A percentile compares a stretch with the other conserved stretches of the same genome.
These are phyloP conservation scores for Giardia duodenalis DNA, from an alignment of 208 protist genomes.

Conservation along the genomic window DNA sequence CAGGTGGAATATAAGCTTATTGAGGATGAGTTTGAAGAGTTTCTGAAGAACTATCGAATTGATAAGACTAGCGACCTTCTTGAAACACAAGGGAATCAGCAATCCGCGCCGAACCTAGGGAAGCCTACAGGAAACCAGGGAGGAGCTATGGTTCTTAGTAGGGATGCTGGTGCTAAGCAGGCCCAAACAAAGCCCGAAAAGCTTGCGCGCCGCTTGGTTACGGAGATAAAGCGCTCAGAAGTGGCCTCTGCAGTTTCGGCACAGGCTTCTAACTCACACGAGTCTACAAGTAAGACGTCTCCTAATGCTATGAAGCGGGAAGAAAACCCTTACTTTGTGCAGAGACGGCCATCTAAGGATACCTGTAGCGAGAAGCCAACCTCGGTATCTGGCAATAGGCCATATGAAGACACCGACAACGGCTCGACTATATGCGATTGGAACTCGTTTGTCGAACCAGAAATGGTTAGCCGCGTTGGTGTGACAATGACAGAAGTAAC, in stretches of 20 bases:
- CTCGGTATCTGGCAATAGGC: background rate
- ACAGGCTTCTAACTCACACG: too few species aligned
- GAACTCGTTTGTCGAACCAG: background rate
- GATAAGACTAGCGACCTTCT: background rate
- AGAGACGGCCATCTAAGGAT: background rate
- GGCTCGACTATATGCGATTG: background rate
- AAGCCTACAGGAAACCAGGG: background rate
- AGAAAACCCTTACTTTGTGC: background rate
- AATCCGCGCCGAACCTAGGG: background rate
- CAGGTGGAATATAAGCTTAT: background rate
- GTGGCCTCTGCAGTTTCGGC: too few species aligned
- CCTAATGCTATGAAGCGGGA: background rate
- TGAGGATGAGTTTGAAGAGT: background rate
- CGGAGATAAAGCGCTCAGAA: background rate
- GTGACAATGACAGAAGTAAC: background rate
- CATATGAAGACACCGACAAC: background rate
- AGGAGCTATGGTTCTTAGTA: background rate
- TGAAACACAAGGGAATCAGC: background rate
- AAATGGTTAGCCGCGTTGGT: background rate
- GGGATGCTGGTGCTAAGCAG: background rate
- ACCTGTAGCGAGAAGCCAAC: conserved; percentile 1
- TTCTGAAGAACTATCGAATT: background rate
- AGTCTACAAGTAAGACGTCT: too few species aligned
- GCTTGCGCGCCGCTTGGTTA: background rate
- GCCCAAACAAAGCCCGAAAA: background rate